Conservation (phyloP, 352 stramenopile species). For the Phytophthora europaea region DNA sequence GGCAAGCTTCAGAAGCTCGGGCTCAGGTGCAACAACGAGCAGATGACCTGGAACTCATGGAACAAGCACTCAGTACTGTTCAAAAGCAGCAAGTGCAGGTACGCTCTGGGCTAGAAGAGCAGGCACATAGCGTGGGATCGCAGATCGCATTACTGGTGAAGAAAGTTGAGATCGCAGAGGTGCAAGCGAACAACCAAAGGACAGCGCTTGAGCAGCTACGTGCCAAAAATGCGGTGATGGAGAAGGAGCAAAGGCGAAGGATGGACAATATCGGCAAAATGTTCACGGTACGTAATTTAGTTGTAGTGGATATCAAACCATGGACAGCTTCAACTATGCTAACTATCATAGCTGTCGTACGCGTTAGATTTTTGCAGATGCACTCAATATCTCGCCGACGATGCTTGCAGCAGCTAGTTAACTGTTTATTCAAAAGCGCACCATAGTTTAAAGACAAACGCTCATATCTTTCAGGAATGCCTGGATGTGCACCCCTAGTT, state of each 20-base stretch:
- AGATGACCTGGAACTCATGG: constrained; percentile 81
- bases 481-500: constrained; percentile 9
- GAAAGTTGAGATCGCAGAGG: constrained; percentile 70
- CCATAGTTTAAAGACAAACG: constrained; percentile 10
- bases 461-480: constrained; percentile 4
- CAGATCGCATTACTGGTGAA: constrained; percentile 57
- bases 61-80: constrained; percentile 73
- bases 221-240: constrained; percentile 59
- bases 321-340: not conserved
- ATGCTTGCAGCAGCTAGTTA: constrained; percentile 34
- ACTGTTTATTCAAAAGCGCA: constrained; percentile 2
- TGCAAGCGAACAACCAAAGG: constrained; percentile 46
- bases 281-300: constrained; percentile 80
- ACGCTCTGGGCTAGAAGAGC: constrained; percentile 62
- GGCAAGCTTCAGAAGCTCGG: constrained; percentile 52
- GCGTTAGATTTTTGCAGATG: constrained; percentile 74
- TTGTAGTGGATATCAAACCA: too few relatives aligned
- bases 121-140: constrained; percentile 49
- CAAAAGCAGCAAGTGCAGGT: constrained; percentile 75
- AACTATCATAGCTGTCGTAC: constrained; percentile 16
- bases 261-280: constrained; percentile 87
- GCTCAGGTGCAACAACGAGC: constrained; percentile 62
- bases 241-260: constrained; percentile 73
- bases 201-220: constrained; percentile 57
- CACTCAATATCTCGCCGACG: constrained; percentile 65